Base-by-base conservation (phyloP, 2,329 filamentous ascomycete species). In the Pleoardoris graminearum region DNA sequence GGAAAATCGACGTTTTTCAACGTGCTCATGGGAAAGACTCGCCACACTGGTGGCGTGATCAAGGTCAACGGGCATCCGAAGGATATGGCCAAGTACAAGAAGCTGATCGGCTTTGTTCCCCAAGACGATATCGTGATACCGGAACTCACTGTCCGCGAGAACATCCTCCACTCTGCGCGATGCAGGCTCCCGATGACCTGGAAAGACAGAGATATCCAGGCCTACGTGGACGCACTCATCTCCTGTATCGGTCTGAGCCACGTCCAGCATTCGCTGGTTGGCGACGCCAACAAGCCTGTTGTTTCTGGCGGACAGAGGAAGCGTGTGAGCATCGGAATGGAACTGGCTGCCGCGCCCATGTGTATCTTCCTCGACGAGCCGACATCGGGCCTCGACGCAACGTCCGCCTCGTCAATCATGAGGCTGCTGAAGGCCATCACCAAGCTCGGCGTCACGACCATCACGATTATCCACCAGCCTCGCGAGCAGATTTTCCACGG, bases 381-480 rank as follows among this genome's bases (percentile, higher is more conserved):
- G 0, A 90, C 87, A 0, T 87, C 90, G 16, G 91, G 91, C 78
- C 85, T 96, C 17, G 91, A 96, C 74, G 80, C 82, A 0, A 80
- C 79, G 0, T 78, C 81, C 7, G 82, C 83, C 0, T 77, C 76
- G 0, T 82, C 79, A 4, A 81, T 85, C 27, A 83, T 85, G 76
- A 72, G 73, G 2, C 78, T 81, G 0, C 70, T 85, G 6, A 79
- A 80, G 51, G 77, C 79, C 1, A 77, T 85, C 37, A 79, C 81
- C 7, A 75, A 76, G 2, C 72, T 82, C 0, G 82, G 82, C 2
- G 81, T 85, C 11, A 83, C 82, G 2, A 78, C 82, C 35, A 80
- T 85, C 47, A 77, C 80, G 38, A 82, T 84, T 51, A 82, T 85
- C 54, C 83, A 85, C 60, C 83, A 86, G 61, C 83, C 83, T 2